Percentiles rank a stretch among this genome's conserved stretches.
Conservation (phyloP, 2,329 filamentous ascomycete species). For the Rhexocercosporidium sp. region DNA sequence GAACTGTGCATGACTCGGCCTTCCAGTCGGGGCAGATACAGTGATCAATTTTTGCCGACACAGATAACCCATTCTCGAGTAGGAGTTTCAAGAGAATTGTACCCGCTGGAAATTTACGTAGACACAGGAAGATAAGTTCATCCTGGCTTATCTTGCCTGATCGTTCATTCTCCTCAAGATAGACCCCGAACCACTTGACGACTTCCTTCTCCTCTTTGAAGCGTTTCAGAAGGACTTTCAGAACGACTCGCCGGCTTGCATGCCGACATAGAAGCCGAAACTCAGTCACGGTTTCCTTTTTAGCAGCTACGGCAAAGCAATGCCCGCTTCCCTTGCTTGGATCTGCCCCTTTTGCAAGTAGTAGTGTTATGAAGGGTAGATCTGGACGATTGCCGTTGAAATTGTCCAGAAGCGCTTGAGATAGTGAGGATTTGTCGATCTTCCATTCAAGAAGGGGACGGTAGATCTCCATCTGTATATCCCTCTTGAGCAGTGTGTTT, state of each 20-base stretch:
- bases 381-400: constrained; percentile 5
- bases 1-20: constrained; percentile 15
- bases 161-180: not conserved
- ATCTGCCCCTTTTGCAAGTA: constrained; percentile 15
- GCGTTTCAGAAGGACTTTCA: constrained; percentile 6
- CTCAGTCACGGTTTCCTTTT: not conserved
- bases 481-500: constrained; percentile 3
- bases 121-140: constrained; percentile 11
- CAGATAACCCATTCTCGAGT: constrained; percentile 10
- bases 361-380: constrained; percentile 12
- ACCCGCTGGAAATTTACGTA: constrained; percentile 16
- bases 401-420: constrained; percentile 3
- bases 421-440: constrained; percentile 6
- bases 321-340: constrained; percentile 13
- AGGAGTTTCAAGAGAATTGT: constrained; percentile 17
- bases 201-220: constrained; percentile 10
- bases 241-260: constrained; percentile 3
- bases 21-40: constrained; percentile 8
- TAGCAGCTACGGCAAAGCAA: constrained; percentile 4
- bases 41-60: constrained; percentile 12
- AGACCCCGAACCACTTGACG: constrained; percentile 7
- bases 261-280: constrained; percentile 16
- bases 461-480: constrained; percentile 11
- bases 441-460: constrained; percentile 13
- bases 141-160: not conserved